Evolutionary conservation across 2,329 filamentous ascomycete genomes (phyloP).

Genomic region (Dothistroma pini): DNA sequence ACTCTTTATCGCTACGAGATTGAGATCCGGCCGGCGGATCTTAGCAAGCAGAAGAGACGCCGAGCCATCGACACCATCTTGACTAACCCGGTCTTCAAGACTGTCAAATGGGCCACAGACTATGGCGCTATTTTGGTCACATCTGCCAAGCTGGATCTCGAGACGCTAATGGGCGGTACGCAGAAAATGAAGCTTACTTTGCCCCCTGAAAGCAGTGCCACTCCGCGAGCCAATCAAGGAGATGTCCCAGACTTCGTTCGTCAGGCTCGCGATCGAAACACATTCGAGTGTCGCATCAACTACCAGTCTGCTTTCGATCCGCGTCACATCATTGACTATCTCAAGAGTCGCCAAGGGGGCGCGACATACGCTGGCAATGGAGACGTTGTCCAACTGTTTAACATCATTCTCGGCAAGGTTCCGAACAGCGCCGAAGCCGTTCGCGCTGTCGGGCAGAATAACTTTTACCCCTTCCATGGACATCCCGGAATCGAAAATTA

Average conservation of each 20-base stretch:
- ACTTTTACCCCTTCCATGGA: slow-evolving; percentile 46
- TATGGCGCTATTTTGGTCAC: slow-evolving; percentile 38
- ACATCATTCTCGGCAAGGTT: slow-evolving; percentile 53
- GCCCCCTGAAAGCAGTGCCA: slow-evolving; percentile 12
- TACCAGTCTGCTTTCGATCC: slow-evolving; percentile 36
- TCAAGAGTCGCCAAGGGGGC: slow-evolving; percentile 35
- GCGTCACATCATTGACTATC: slow-evolving; percentile 45
- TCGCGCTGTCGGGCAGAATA: slow-evolving; percentile 51
- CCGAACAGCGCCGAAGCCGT: slow-evolving; percentile 43
- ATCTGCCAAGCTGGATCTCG: slow-evolving; percentile 27
- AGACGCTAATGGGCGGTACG: slow-evolving; percentile 7
- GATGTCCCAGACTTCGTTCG: slow-evolving; percentile 23
- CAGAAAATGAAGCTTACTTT: slow-evolving; percentile 33
- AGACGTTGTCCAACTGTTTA: slow-evolving; percentile 56
- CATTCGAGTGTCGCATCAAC: slow-evolving; percentile 37
- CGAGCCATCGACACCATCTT: slow-evolving; percentile 48
- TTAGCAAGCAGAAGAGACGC: slow-evolving; percentile 44
- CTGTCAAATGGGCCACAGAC: slow-evolving; percentile 38
- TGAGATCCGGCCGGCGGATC: slow-evolving; percentile 26
- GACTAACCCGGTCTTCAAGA: slow-evolving; percentile 32
- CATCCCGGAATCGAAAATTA: slow-evolving; percentile 33
- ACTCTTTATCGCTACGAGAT: slow-evolving; percentile 43
- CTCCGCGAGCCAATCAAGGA: too few species aligned
- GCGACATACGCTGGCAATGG: slow-evolving; percentile 43
- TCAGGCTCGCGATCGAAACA: slow-evolving; percentile 29